Conservation (phyloP, 139 green algal genomes). For the Tetradesmus lagerheimii region DNA sequence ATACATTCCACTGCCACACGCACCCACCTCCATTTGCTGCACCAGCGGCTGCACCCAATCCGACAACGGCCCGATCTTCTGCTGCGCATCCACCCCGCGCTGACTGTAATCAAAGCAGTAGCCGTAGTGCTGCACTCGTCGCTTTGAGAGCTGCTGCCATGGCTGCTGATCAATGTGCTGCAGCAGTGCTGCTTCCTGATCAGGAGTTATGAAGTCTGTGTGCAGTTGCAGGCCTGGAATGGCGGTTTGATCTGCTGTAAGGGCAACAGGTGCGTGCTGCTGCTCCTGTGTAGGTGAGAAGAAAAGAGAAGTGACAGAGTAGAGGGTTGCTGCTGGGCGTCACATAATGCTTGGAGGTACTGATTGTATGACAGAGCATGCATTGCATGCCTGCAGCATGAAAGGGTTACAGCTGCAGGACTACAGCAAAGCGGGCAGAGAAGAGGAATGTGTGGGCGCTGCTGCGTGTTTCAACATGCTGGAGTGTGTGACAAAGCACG, state of each 20-base stretch:
- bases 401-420: too few relatives aligned
- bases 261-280: neutral
- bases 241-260: neutral
- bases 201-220: constrained; percentile 68
- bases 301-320: neutral
- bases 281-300: neutral
- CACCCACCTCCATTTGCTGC: constrained; percentile 27
- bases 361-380: too few relatives aligned
- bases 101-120: constrained; percentile 66
- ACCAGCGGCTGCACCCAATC: constrained; percentile 16
- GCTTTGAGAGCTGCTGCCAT: constrained; percentile 80
- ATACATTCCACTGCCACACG: constrained; percentile 1
- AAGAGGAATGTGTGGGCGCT: neutral
- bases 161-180: constrained; percentile 52
- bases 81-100: constrained; percentile 29
- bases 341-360: too few relatives aligned
- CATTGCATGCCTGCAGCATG: too few relatives aligned
- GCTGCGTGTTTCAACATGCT: neutral
- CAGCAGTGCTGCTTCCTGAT: constrained; percentile 78
- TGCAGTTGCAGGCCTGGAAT: constrained; percentile 79
- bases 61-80: neutral
- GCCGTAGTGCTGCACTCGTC: constrained; percentile 92
- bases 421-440: neutral
- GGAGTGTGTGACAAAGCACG: too few relatives aligned
- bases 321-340: neutral